Evolutionary conservation across 2,329 filamentous ascomycete genomes (phyloP).

Genomic region (Botrytis hyacinthi): DNA sequence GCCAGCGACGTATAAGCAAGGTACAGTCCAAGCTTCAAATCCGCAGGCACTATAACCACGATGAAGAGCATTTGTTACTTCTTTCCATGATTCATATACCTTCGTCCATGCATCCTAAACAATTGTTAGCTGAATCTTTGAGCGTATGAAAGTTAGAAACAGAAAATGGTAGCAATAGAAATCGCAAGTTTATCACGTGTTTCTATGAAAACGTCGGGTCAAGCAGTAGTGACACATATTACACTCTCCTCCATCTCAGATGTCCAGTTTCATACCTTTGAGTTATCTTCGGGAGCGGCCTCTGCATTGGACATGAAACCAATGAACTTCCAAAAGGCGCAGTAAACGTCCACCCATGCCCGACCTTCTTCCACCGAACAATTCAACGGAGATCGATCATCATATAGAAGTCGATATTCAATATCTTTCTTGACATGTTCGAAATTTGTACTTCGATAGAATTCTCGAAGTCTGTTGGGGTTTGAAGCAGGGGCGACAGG

Average conservation of each 20-base stretch:
- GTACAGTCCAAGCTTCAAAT: constrained; percentile 89
- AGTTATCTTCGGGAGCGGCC: constrained; percentile 43
- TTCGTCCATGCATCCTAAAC: constrained; percentile 57
- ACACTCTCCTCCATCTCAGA: not conserved
- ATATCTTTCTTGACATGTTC: constrained; percentile 61
- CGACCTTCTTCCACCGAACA: constrained; percentile 58
- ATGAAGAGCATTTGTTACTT: constrained; percentile 72
- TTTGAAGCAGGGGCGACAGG: constrained; percentile 64
- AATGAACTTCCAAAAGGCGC: constrained; percentile 78
- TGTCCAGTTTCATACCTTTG: constrained; percentile 30
- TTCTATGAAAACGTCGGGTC: not conserved
- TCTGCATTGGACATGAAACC: constrained; percentile 69
- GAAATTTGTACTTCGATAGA: constrained; percentile 71
- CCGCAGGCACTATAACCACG: constrained; percentile 74
- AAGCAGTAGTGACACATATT: not conserved
- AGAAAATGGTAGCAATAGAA: not conserved
- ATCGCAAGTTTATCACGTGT: constrained; percentile 9
- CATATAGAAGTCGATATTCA: constrained; percentile 66
- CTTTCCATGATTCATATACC: constrained; percentile 87
- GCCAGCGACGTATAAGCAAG: constrained; percentile 81
- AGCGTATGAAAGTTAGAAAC: not conserved
- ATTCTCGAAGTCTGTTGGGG: constrained; percentile 63
- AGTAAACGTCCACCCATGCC: constrained; percentile 86
- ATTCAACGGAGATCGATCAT: constrained; percentile 40
- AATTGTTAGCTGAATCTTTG: not conserved